Base-by-base conservation (phyloP, 176 grass and related monocot species). In the Rhynchospora breviuscula region DNA sequence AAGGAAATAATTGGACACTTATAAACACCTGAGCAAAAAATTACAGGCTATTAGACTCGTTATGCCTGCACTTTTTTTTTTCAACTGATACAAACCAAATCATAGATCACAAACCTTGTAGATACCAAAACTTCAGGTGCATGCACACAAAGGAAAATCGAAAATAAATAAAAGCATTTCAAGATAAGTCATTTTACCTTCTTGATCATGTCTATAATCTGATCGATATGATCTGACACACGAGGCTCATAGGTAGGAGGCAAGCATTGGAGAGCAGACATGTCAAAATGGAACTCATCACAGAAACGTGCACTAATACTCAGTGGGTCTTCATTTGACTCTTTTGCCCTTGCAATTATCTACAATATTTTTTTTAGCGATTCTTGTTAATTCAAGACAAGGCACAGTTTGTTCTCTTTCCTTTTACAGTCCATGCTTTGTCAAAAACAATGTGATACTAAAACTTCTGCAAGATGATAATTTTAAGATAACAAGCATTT, bases 291-390 rank as follows among this genome's bases (percentile, higher is more conserved):
- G 45, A 98, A 98, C 76, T 98, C 92, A 63, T 95, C 91, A 89
- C 84, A 95, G 83, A 84, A 95, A 48, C 93, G 90, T 85, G 87
- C 91, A 73, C 92, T 98, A 76, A 98, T 88, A 61, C 74, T 84
- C 79, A 98, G 88, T 84, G 92, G 95, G 84, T 95, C 93, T 90
- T 98, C 95, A 3, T 89, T 88, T 47, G 89, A 73, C 67, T 95
- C 87, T 85, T 98, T 93, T 82, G 95, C 95, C 85, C 92, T 94
- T 82, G 89, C 86, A 89, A 98, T 98, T 90, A 98, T 98, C 96
- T 98, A 98, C 88, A 90, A 66, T 64, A 40, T 82, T 62, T n/a
- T n/a, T 19, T 3, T 6, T 29, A 44, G 17, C 29, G 45, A 5
- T 43, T 62, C 53, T 19, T 71, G 18, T 71, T 71, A 47, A 71